phyloP scores from a whole-genome alignment of 805 yeast genomes.

The Ogataea neopini region DNA sequence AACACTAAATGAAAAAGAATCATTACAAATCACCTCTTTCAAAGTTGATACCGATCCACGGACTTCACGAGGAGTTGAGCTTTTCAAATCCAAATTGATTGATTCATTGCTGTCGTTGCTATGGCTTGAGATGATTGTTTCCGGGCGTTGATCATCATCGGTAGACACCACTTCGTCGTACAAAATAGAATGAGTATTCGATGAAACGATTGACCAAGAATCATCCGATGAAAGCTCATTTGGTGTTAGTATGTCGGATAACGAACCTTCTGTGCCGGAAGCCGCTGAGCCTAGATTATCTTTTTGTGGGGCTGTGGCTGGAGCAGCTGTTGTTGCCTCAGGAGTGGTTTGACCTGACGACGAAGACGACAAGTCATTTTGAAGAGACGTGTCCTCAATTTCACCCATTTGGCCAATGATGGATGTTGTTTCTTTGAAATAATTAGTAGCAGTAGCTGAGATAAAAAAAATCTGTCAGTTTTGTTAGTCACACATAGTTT shows the following conservation, averaged over 20 bases:
- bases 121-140: conserved; percentile 1
- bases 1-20: conserved; percentile 17
- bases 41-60: conserved; percentile 24
- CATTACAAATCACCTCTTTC: conserved; percentile 11
- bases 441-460: background rate
- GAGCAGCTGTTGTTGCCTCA: conserved; percentile 6
- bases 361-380: background rate
- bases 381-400: background rate
- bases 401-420: background rate
- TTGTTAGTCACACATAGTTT: background rate
- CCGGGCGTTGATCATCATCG: conserved; percentile 17
- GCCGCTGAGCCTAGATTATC: background rate
- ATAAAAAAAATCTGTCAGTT: background rate
- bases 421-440: too few relatives aligned
- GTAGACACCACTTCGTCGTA: conserved; percentile 25
- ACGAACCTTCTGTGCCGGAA: conserved; percentile 2
- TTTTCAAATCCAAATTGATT: background rate
- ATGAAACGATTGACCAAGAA: conserved; percentile 26
- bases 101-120: conserved; percentile 3
- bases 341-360: conserved; percentile 14
- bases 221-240: conserved; percentile 25
- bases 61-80: conserved; percentile 4
- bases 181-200: conserved; percentile 9
- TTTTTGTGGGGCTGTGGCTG: conserved; percentile 6
- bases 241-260: conserved; percentile 23